Evolutionary conservation across 2,329 filamentous ascomycete species (phyloP), one percentile per base, ranked within the genome.

Genomic region (Bipolaris sorokiniana): DNA sequence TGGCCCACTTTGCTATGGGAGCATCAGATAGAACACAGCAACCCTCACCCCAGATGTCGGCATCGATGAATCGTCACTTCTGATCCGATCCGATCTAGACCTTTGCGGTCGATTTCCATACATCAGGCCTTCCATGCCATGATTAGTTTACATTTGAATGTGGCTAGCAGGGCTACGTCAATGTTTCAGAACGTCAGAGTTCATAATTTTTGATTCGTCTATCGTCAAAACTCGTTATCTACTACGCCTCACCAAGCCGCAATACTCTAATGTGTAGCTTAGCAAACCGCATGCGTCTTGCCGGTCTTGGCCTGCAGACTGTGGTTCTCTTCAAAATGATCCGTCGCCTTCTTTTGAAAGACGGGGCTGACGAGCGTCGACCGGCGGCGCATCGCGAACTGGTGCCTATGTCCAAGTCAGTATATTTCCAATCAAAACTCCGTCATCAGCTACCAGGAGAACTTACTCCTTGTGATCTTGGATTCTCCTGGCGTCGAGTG

Each of bases 281-380:
- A 97, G 79, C 93, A 97, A 57, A 96, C 82, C 37, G 86, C 88
- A 77, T 97, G 93, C 1, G 92, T 94, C 85, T 97, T 97, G 53
- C 92, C 93, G 56, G 86, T 86, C 85, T 95, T 93, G 15, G 91
- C 93, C 79, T 96, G 91, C 65, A 98, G 80, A 55, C 90, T 94
- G 78, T 98, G 94, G 80, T 97, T 92, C 81, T 97, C 92, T 62
- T 89, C 86, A 71, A 84, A 89, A 44, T 82, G 76, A 1, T 67
- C 62, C 3, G 69, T 62, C 38, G 77, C 75, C 54, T 71, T 69
- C 62, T 76, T 75, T 63, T 75, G 71, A 48, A 58, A 59, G n/a
- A 63, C 48, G 1, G 67, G 63, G 38, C 70, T 67, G 28, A 70
- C 62, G n/a, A 70, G 54, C 5, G 70, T 75, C 4, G 64, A 66